These are phyloP conservation scores for Dalbergia oliveri DNA, from an alignment of 306 rosid genomes.

Conservation along the genomic window DNA sequence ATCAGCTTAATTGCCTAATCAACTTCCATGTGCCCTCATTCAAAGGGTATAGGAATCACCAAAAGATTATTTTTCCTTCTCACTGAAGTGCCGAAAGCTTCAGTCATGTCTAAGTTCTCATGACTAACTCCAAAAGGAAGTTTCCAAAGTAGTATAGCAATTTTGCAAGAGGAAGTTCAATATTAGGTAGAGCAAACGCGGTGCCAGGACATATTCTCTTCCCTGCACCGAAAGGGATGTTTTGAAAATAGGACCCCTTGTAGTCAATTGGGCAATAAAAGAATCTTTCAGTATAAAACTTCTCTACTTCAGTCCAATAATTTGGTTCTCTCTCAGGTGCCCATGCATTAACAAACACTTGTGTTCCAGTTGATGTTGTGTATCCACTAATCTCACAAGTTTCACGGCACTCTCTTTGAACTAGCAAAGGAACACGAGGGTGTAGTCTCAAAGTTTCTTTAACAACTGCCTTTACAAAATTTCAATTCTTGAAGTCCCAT, in stretches of 20 bases:
- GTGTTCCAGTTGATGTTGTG: conserved; percentile 33
- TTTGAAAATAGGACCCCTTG: conserved; percentile 32
- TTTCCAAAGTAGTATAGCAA: conserved; percentile 44
- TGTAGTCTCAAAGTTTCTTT: conserved; percentile 50
- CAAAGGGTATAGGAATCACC: not conserved
- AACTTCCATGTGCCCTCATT: not conserved
- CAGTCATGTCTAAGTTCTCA: conserved; percentile 41
- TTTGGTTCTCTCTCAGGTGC: conserved; percentile 41
- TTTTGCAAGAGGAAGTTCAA: conserved; percentile 41
- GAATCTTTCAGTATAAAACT: conserved; percentile 46
- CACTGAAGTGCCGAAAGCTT: not conserved
- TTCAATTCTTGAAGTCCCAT: conserved; percentile 31
- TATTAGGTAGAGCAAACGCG: not conserved
- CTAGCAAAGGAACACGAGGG: conserved; percentile 32
- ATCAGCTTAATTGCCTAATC: not conserved
- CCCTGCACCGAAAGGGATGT: conserved; percentile 39
- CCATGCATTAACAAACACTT: conserved; percentile 38
- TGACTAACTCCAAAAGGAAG: conserved; percentile 41
- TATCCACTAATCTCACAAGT: conserved; percentile 44
- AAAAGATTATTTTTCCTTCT: conserved; percentile 20
- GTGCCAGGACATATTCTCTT: conserved; percentile 46
- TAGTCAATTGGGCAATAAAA: conserved; percentile 29
- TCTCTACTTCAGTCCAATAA: conserved; percentile 41
- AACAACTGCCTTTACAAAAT: conserved; percentile 31
- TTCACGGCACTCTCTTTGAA: conserved; percentile 44